Evolutionary conservation across 495 filamentous ascomycete genomes (phyloP).

Genomic region (Podospora didyma): DNA sequence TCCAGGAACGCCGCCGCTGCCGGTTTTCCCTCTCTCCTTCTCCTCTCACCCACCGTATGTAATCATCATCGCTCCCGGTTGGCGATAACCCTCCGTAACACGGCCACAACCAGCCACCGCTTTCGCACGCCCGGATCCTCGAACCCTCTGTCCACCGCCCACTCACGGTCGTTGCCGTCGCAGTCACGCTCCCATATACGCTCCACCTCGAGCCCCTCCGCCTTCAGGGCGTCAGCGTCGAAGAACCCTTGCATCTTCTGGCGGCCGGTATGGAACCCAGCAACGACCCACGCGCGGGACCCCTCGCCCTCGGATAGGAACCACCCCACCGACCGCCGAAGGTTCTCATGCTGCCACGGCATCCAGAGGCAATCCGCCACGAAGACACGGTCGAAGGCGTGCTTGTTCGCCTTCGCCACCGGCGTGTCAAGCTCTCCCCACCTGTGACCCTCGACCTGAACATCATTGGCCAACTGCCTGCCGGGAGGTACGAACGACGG

Average conservation of each 20-base stretch:
- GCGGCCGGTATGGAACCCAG: slow-evolving; percentile 82
- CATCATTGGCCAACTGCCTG: slow-evolving; percentile 11
- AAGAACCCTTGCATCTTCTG: slow-evolving; percentile 70
- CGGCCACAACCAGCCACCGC: slow-evolving; percentile 73
- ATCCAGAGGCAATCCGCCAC: slow-evolving; percentile 89
- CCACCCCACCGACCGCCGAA: slow-evolving; percentile 63
- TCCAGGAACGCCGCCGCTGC: neutral
- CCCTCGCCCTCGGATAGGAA: slow-evolving; percentile 54
- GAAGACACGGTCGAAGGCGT: slow-evolving; percentile 63
- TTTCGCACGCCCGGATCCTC: slow-evolving; percentile 67
- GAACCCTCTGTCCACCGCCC: slow-evolving; percentile 55
- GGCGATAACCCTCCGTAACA: slow-evolving; percentile 36
- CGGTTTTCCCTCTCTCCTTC: no score
- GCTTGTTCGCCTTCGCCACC: slow-evolving; percentile 48
- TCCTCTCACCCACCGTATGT: neutral
- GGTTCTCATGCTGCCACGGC: slow-evolving; percentile 68
- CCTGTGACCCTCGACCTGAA: slow-evolving; percentile 59
- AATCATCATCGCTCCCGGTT: neutral
- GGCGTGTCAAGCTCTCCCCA: slow-evolving; percentile 64
- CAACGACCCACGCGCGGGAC: slow-evolving; percentile 63
- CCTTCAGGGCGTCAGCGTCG: slow-evolving; percentile 46
- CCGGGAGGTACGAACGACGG: slow-evolving; percentile 17
- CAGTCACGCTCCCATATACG: slow-evolving; percentile 71
- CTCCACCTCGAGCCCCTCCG: slow-evolving; percentile 63
- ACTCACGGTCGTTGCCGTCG: slow-evolving; percentile 60